Conservation (phyloP, 2,329 filamentous ascomycete species). For the Diaporthe sp. region DNA sequence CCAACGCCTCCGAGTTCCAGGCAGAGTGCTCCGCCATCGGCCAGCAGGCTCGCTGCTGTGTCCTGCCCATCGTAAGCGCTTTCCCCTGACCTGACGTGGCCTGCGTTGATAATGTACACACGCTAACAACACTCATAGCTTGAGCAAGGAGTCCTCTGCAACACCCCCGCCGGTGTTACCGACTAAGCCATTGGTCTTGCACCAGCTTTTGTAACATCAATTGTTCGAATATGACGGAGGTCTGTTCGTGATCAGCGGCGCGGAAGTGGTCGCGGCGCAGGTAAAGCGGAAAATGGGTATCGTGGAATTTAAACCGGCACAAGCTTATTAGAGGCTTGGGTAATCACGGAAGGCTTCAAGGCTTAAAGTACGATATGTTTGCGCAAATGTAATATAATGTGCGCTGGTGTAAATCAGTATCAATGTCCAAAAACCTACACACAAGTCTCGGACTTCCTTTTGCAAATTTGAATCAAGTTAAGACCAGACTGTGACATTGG, state of each 20-base stretch:
- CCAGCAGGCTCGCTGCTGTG: slow-evolving; percentile 70
- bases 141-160: slow-evolving; percentile 50
- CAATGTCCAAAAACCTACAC: too few species aligned
- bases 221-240: neutral
- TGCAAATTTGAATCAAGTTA: neutral
- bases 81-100: neutral
- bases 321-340: neutral
- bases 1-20: slow-evolving; percentile 43
- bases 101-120: neutral
- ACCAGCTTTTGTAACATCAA: neutral
- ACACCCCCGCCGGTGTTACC: slow-evolving; percentile 47
- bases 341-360: neutral
- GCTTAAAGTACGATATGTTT: neutral
- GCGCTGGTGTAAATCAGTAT: too few species aligned
- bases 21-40: slow-evolving; percentile 60
- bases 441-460: too few species aligned
- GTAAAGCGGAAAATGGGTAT: neutral
- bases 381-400: neutral
- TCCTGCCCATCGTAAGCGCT: slow-evolving; percentile 59
- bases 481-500: neutral
- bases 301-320: too few species aligned
- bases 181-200: slow-evolving; percentile 34
- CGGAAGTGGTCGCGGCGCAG: too few species aligned
- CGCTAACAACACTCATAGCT: slow-evolving; percentile 43
- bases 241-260: neutral